These are phyloP conservation scores for Xylaria intraflava DNA, from an alignment of 495 filamentous ascomycete species.

Conservation along the genomic window DNA sequence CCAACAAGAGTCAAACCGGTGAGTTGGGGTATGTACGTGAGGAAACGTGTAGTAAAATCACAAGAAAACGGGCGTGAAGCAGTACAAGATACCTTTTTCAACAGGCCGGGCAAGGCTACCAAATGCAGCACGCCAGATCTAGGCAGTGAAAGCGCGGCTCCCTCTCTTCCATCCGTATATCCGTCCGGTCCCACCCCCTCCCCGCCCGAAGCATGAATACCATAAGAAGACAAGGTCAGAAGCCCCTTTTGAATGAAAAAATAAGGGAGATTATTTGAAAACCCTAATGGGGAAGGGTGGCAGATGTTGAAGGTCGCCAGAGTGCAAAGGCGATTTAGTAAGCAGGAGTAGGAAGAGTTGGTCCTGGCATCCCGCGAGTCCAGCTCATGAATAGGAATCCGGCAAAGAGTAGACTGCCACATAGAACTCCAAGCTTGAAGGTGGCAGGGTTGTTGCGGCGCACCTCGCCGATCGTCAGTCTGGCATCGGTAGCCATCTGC, in stretches of 20 bases:
- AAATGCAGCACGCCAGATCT: neutral
- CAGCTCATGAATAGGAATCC: constrained; percentile 57
- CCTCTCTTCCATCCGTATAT: neutral
- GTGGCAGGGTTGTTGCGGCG: constrained; percentile 62
- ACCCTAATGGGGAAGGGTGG: neutral
- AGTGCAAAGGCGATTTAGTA: neutral
- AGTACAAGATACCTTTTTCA: neutral
- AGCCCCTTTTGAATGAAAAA: constrained; percentile 2
- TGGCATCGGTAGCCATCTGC: constrained; percentile 59
- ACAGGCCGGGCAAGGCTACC: neutral
- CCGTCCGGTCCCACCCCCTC: neutral
- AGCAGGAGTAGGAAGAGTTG: constrained; percentile 8
- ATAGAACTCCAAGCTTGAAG: constrained; percentile 66
- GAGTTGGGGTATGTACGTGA: constrained; percentile 9
- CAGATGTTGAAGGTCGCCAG: neutral
- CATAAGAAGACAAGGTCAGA: neutral
- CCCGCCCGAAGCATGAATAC: neutral
- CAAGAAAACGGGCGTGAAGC: neutral
- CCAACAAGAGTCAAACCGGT: constrained; percentile 2
- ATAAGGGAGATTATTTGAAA: neutral
- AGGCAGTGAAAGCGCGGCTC: constrained; percentile 7
- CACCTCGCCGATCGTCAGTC: constrained; percentile 74
- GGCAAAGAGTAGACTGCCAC: constrained; percentile 44
- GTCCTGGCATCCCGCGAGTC: constrained; percentile 18
- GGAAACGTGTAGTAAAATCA: neutral